A percentile compares a stretch with the other conserved stretches of the same genome.
Conservation (phyloP, 176 grass and related monocot genomes). For the Aegilops umbellulata region DNA sequence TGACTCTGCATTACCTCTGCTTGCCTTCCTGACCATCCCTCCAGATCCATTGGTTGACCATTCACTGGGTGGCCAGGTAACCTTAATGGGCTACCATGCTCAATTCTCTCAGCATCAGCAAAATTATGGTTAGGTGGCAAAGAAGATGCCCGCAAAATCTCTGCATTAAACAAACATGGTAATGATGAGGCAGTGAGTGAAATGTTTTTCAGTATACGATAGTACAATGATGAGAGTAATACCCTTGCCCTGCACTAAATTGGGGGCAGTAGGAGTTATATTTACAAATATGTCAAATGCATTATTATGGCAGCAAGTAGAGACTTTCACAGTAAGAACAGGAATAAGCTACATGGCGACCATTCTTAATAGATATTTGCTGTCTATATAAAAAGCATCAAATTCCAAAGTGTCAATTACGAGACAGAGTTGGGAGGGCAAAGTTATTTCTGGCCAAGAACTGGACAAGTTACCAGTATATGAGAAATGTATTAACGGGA, state of each 20-base stretch:
- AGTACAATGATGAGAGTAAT: constrained; percentile 6
- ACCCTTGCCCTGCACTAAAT: background rate
- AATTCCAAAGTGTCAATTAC: constrained; percentile 4
- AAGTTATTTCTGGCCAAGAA: background rate
- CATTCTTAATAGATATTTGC: background rate
- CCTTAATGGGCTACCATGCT: constrained; percentile 86
- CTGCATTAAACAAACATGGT: constrained; percentile 55
- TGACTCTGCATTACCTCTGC: constrained; percentile 65
- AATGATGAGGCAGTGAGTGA: background rate
- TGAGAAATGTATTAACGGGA: constrained; percentile 19
- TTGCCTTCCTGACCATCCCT: constrained; percentile 83
- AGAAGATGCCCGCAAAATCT: constrained; percentile 86
- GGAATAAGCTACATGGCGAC: background rate
- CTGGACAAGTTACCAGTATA: constrained; percentile 16
- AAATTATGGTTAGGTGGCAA: constrained; percentile 69
- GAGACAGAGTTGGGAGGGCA: background rate
- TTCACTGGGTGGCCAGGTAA: constrained; percentile 70
- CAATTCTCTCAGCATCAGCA: constrained; percentile 89
- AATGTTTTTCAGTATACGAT: background rate
- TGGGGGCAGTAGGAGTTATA: background rate
- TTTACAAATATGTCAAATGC: background rate
- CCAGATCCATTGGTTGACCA: constrained; percentile 96
- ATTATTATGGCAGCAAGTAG: background rate
- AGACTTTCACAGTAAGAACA: constrained; percentile 26
- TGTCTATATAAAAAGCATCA: background rate